A percentile compares a stretch with the other conserved stretches of the same genome.
phyloP scores from a whole-genome alignment of 331 rosid species.

The Quercus tomentella region DNA sequence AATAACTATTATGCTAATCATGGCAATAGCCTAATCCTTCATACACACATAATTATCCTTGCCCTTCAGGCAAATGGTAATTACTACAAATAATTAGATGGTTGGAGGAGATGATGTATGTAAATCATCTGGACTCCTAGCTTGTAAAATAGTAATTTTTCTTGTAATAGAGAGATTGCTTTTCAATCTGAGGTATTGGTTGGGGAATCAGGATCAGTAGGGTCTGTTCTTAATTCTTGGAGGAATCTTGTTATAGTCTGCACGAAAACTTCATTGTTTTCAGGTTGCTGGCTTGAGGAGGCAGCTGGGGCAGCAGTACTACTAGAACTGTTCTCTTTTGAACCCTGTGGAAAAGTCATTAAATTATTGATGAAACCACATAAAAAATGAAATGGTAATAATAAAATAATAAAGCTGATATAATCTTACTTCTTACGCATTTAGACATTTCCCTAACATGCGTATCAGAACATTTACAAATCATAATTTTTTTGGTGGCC shows the following conservation, averaged over 20 bases:
- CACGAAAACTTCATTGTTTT: constrained; percentile 23
- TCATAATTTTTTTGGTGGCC: no score
- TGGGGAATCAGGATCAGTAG: constrained; percentile 6
- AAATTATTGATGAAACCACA: neutral
- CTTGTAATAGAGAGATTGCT: neutral
- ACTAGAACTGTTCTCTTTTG: constrained; percentile 8
- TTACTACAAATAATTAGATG: neutral
- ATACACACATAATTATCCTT: neutral
- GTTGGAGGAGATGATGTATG: neutral
- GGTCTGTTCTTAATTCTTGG: constrained; percentile 21
- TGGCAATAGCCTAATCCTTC: no score
- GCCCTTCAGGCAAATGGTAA: neutral
- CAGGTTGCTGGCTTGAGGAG: constrained; percentile 11
- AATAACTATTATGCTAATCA: neutral
- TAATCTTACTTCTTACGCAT: no score
- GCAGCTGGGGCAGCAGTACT: neutral
- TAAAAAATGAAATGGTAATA: neutral
- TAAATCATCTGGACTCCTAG: neutral
- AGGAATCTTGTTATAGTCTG: constrained; percentile 25
- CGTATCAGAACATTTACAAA: no score
- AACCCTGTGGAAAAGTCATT: neutral
- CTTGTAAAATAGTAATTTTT: neutral
- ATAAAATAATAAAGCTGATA: neutral
- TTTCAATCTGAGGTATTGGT: neutral
- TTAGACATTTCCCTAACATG: no score